Evolutionary conservation across 768 basidiomycete genomes (phyloP).

Genomic region (Cystofilobasidium ferigula): DNA sequence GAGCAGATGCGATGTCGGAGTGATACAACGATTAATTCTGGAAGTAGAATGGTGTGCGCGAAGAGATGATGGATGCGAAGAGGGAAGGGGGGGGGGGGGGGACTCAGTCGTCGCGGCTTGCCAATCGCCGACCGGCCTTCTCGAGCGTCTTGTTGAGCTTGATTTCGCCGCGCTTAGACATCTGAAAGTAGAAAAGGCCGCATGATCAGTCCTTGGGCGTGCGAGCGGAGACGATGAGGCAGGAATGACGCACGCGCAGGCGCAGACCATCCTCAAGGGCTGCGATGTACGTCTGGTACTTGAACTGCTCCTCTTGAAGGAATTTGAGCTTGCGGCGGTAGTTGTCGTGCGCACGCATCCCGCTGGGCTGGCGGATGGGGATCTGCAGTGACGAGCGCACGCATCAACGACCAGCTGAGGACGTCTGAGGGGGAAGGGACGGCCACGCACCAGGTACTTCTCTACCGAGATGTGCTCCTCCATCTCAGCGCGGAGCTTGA

Average conservation of each 20-base stretch:
- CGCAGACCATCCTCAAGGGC: slow-evolving; percentile 71
- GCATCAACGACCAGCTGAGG: slow-evolving; percentile 13
- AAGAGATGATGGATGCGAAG: neutral
- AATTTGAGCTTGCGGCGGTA: slow-evolving; percentile 89
- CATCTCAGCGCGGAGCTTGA: slow-evolving; percentile 62
- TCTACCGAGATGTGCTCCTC: slow-evolving; percentile 72
- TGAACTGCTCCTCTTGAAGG: slow-evolving; percentile 80
- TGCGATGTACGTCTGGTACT: slow-evolving; percentile 90
- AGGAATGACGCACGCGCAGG: slow-evolving; percentile 38
- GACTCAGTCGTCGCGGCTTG: slow-evolving; percentile 3
- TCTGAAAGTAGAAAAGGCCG: neutral
- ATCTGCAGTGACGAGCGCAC: slow-evolving; percentile 45
- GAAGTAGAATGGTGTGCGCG: neutral
- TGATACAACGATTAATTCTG: no score
- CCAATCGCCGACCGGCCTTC: slow-evolving; percentile 6
- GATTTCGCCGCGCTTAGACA: slow-evolving; percentile 6
- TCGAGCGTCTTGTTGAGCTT: slow-evolving; percentile 4
- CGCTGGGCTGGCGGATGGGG: slow-evolving; percentile 63
- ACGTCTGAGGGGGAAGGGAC: no score
- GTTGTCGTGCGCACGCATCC: slow-evolving; percentile 66
- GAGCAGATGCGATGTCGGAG: neutral
- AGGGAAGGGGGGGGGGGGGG: neutral
- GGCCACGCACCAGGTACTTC: slow-evolving; percentile 58
- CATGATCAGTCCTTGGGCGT: no score
- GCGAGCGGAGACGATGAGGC: neutral